phyloP scores from a whole-genome alignment of 2,329 filamentous ascomycete genomes.

The Camillea tinctor region DNA sequence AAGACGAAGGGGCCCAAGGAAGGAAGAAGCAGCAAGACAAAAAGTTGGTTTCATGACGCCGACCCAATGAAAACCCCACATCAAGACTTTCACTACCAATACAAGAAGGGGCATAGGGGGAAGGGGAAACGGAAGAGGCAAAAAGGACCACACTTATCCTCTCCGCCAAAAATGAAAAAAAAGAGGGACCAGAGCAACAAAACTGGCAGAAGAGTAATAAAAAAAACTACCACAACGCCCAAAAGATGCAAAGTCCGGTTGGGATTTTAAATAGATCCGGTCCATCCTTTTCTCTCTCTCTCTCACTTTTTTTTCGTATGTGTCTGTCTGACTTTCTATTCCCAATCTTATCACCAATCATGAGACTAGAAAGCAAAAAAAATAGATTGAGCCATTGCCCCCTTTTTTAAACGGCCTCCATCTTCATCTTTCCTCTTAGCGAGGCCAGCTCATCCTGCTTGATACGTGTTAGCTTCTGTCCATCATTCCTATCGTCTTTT shows the following conservation, averaged over 20 bases:
- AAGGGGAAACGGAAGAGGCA: neutral
- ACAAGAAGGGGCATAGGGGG: neutral
- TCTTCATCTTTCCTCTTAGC: conserved; percentile 13
- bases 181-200: neutral
- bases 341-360: neutral
- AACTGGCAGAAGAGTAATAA: neutral
- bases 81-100: no score
- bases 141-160: neutral
- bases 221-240: conserved; percentile 2
- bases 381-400: neutral
- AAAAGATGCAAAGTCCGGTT: neutral
- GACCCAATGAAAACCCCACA: no score
- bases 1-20: no score
- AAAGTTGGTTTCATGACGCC: no score
- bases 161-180: neutral
- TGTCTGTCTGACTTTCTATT: no score
- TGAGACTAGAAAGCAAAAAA: no score
- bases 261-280: no score
- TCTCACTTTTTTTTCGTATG: neutral
- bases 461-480: neutral
- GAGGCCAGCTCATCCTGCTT: conserved; percentile 16
- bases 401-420: conserved; percentile 11
- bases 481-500: no score
- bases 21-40: no score
- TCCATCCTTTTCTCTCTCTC: neutral